Percentiles rank a stretch among this genome's conserved stretches.
These are phyloP conservation scores for Acacia pycnantha DNA, from an alignment of 331 rosid genomes.

Conservation along the genomic window DNA sequence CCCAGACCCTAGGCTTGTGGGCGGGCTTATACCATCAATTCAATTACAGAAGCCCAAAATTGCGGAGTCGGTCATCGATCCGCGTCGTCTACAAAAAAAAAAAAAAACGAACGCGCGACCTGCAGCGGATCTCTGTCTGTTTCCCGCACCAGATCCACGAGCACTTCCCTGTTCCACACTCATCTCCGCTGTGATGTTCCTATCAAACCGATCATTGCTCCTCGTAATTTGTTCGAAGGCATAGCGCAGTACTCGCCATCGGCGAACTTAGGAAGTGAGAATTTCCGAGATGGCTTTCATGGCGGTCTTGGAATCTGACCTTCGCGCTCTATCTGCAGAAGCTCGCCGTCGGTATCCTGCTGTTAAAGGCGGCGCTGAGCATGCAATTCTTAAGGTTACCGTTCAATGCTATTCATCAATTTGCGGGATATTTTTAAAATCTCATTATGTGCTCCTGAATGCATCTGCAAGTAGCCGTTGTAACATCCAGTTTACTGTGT, in stretches of 20 bases:
- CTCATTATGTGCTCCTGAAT: constrained; percentile 2
- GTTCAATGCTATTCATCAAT: background rate
- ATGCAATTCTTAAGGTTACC: constrained; percentile 84
- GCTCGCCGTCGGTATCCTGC: constrained; percentile 99
- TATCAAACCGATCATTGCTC: constrained; percentile 14
- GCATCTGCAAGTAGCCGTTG: constrained; percentile 17
- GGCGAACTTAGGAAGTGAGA: background rate
- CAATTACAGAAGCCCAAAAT: constrained; percentile 12
- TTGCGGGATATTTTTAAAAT: background rate
- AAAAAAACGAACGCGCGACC: constrained; percentile 32
- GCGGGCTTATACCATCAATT: background rate
- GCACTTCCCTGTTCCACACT: background rate
- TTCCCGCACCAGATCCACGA: constrained; percentile 32
- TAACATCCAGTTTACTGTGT: constrained; percentile 11
- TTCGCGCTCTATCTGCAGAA: constrained; percentile 94
- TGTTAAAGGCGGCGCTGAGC: constrained; percentile 94
- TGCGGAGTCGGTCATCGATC: background rate
- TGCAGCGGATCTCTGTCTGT: constrained; percentile 20
- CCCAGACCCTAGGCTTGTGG: too few species aligned
- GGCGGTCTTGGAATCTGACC: constrained; percentile 98
- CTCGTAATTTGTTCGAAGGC: constrained; percentile 8
- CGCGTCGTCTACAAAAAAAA: constrained; percentile 22
- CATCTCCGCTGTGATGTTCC: constrained; percentile 15
- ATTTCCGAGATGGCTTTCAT: constrained; percentile 82
- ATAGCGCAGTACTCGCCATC: constrained; percentile 4